Conservation (phyloP, 73 alveolate genomes). For the Symbiodinium pilosum region DNA sequence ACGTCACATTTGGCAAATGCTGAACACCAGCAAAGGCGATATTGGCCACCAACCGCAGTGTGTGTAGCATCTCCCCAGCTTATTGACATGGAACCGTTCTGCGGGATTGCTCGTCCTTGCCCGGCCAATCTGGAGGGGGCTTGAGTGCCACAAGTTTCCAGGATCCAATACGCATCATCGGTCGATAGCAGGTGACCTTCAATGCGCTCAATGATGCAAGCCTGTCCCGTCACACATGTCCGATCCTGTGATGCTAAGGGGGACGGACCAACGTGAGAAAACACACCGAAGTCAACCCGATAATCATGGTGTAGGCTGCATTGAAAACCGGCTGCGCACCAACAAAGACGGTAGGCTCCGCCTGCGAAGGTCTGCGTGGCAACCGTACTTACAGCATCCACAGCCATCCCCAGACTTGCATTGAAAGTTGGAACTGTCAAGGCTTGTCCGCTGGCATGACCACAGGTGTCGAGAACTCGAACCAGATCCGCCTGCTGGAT, state of each 20-base stretch:
- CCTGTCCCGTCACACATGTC: conserved; percentile 44
- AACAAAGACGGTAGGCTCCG: conserved; percentile 11
- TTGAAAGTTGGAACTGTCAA: conserved; percentile 5
- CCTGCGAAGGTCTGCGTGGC: conserved; percentile 1
- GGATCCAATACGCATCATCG: not conserved
- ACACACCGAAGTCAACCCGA: not conserved
- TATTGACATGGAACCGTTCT: not conserved
- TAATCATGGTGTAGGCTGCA: not conserved
- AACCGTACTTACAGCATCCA: not conserved
- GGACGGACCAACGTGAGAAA: not conserved
- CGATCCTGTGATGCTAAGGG: conserved; percentile 14
- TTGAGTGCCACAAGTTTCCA: conserved; percentile 38
- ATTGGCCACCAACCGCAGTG: conserved; percentile 21
- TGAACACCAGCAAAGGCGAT: conserved; percentile 50
- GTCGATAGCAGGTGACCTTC: not conserved
- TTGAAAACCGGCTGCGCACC: conserved; percentile 14
- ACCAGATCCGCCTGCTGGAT: no score
- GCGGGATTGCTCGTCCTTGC: not conserved
- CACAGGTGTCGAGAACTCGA: conserved; percentile 7
- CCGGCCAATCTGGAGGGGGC: conserved; percentile 16
- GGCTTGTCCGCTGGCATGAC: not conserved
- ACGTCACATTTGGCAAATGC: not conserved
- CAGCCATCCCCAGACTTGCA: not conserved
- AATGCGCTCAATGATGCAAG: not conserved
- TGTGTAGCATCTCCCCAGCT: conserved; percentile 25